Conservation (phyloP, 2,329 filamentous ascomycete species). For the Aspergillus fijiensis region DNA sequence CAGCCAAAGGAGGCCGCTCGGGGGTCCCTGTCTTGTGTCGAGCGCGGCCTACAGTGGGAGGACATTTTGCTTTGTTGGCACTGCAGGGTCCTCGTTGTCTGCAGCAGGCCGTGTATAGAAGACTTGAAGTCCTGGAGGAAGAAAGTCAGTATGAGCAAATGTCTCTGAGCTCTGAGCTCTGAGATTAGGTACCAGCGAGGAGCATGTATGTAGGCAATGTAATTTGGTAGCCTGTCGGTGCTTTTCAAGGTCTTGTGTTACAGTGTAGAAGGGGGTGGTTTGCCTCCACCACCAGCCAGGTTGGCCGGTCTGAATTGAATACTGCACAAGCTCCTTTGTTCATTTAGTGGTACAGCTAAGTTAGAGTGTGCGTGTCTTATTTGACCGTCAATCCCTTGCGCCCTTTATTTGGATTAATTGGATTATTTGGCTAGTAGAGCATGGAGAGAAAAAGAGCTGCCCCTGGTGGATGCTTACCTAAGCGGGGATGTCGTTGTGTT, state of each 20-base stretch:
- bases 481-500: constrained; percentile 11
- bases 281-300: not conserved
- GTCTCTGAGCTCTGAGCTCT: constrained; percentile 18
- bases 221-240: not conserved
- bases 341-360: not conserved
- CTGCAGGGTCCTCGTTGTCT: constrained; percentile 33
- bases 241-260: not conserved
- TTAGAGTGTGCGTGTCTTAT: not conserved
- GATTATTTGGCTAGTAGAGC: no score
- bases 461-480: constrained; percentile 17
- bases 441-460: no score
- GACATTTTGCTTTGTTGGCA: constrained; percentile 45
- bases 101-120: constrained; percentile 14
- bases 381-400: constrained; percentile 3
- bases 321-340: not conserved
- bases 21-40: constrained; percentile 36
- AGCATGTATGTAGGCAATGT: not conserved
- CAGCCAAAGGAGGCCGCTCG: constrained; percentile 30
- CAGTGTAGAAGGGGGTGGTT: not conserved
- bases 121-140: not conserved
- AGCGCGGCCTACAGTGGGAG: constrained; percentile 45
- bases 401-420: not conserved
- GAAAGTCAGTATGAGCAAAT: not conserved
- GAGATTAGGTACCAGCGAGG: not conserved
- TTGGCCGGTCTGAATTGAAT: not conserved